Percentiles rank a stretch among this genome's conserved stretches.
Evolutionary conservation across 441 rosid genomes (phyloP).

Genomic region (Monsonia emarginata): DNA sequence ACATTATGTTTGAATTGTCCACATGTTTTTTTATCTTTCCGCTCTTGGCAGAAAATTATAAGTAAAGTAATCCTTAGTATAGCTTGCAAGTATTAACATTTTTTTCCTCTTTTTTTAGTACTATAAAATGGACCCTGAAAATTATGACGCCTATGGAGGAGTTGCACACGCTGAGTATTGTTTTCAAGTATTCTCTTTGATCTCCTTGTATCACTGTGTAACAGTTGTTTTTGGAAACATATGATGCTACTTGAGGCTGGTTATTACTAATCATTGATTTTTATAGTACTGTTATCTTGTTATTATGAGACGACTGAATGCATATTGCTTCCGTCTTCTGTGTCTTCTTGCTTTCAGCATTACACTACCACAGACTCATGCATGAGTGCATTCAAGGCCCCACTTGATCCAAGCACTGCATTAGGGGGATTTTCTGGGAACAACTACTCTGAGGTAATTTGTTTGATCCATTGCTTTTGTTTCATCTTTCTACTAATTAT

Average conservation of each 20-base stretch:
- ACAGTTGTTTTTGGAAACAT: background rate
- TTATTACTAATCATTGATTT: background rate
- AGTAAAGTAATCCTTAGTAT: background rate
- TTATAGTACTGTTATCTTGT: background rate
- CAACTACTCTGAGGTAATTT: constrained; percentile 53
- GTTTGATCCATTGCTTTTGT: constrained; percentile 21
- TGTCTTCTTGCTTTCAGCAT: constrained; percentile 39
- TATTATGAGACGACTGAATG: background rate
- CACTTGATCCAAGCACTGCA: constrained; percentile 67
- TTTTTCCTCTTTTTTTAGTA: constrained; percentile 31
- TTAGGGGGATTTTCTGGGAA: constrained; percentile 61
- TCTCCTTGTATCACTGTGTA: background rate
- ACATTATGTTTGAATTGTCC: constrained; percentile 7
- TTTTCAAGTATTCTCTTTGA: constrained; percentile 40
- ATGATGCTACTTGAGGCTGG: constrained; percentile 11
- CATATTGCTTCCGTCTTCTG: constrained; percentile 14
- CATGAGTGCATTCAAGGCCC: constrained; percentile 63
- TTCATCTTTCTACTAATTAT: constrained; percentile 17
- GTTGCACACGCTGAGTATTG: constrained; percentile 59
- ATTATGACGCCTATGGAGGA: constrained; percentile 54
- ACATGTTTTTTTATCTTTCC: background rate
- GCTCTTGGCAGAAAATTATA: background rate
- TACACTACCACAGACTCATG: constrained; percentile 56
- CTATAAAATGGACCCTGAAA: constrained; percentile 56
- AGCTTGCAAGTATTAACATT: constrained; percentile 2